These are phyloP conservation scores for Pythium volutum DNA, from an alignment of 352 stramenopile species.

Conservation along the genomic window DNA sequence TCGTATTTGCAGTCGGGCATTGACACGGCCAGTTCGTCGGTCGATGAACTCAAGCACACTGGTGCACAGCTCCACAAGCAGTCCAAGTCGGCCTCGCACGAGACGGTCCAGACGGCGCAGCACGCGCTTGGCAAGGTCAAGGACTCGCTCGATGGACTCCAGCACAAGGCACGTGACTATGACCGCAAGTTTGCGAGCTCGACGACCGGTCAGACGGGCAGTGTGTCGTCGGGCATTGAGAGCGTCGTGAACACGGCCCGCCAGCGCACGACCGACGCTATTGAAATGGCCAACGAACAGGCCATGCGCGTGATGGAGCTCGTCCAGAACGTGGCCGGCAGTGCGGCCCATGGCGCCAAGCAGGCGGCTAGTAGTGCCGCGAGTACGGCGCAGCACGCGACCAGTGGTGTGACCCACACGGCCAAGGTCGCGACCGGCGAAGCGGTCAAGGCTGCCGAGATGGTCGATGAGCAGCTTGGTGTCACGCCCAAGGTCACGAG, in stretches of 20 bases:
- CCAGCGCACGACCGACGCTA: conserved; percentile 52
- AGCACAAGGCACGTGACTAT: conserved; percentile 47
- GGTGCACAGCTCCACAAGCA: conserved; percentile 31
- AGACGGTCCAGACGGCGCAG: conserved; percentile 43
- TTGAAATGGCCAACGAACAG: conserved; percentile 56
- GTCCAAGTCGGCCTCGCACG: conserved; percentile 39
- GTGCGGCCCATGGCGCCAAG: conserved; percentile 17
- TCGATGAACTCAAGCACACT: conserved; percentile 38
- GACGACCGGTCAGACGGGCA: conserved; percentile 4
- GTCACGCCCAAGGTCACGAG: conserved; percentile 32
- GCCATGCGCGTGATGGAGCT: conserved; percentile 41
- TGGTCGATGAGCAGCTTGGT: conserved; percentile 53
- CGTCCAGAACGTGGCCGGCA: conserved; percentile 32
- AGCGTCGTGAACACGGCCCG: conserved; percentile 46
- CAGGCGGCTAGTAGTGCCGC: conserved; percentile 8
- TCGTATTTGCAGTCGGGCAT: conserved; percentile 46
- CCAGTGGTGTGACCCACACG: conserved; percentile 15
- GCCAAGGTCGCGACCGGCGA: conserved; percentile 45
- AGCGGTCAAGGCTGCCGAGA: conserved; percentile 38
- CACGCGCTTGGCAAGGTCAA: conserved; percentile 38
- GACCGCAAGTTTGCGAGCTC: conserved; percentile 51
- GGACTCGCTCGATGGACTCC: conserved; percentile 40
- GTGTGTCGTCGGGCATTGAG: conserved; percentile 23
- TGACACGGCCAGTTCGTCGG: conserved; percentile 28
- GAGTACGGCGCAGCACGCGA: conserved; percentile 2